Conservation (phyloP, 305 asterid genomes). For the Lippia alba region DNA sequence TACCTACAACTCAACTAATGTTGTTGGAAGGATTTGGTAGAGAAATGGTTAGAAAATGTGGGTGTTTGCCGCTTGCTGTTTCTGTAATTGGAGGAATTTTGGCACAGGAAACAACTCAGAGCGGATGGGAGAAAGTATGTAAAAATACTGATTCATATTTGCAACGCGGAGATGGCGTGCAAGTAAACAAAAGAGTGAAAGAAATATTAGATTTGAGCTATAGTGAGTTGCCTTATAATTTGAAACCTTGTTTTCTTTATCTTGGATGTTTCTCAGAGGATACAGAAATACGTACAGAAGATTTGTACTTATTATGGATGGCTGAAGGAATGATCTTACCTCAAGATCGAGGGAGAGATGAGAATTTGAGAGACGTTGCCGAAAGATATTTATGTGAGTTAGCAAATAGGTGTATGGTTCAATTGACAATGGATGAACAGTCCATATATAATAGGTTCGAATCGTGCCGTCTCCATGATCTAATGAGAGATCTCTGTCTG, state of each 20-base stretch:
- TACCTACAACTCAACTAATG: background rate
- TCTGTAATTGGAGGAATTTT: conserved; percentile 19
- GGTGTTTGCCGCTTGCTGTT: background rate
- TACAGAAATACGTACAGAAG: background rate
- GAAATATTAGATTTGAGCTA: background rate
- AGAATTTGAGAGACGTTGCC: background rate
- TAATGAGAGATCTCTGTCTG: background rate
- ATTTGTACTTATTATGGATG: background rate
- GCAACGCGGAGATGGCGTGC: background rate
- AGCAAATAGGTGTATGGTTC: background rate
- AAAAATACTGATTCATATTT: background rate
- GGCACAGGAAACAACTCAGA: background rate
- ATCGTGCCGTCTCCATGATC: background rate
- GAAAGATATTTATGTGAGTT: background rate
- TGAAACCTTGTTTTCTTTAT: background rate
- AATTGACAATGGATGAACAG: background rate
- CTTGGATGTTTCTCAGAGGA: background rate
- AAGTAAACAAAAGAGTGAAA: background rate
- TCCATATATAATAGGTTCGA: background rate
- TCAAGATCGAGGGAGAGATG: background rate
- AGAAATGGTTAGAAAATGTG: background rate
- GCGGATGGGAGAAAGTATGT: conserved; percentile 14
- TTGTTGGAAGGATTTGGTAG: background rate
- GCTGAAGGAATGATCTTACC: conserved; percentile 2
- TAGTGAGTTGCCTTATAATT: background rate